Evolutionary conservation across 345 rosid species (phyloP), one percentile per base, ranked within the genome.

Genomic region (Syzygium aromaticum): DNA sequence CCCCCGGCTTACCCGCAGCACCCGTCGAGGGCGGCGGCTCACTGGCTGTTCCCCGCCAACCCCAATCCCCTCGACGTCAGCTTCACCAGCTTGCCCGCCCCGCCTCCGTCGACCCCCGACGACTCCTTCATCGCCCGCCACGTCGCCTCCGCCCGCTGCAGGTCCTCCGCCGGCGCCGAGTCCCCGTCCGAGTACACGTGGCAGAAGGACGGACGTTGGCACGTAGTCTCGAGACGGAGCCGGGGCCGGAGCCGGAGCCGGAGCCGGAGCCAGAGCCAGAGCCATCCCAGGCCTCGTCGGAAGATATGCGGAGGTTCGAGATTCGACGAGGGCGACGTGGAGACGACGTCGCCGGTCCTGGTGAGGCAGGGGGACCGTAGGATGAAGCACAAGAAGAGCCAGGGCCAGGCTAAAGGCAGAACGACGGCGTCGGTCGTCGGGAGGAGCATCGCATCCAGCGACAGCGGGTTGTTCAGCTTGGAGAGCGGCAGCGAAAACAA

Each of bases 91-190:
- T 84, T 90, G 30, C 90, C 90, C 5, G 86, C 86, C 40, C 91
- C 92, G 15, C 92, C 93, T 3, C 93, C 93, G 23, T 86, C 93
- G 8, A 92, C 94, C 6, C 94, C 95, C 3, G 88, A 87, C 53
- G 52, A 59, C 64, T 84, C 89, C 21, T 64, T 87, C 54, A 43
- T 77, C 46, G 46, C 61, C 23, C 23, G 22, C 52, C 38, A 61
- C 52, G 25, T 51, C 59, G 28, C 84, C 25, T 33, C 54, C 15
- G 23, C 38, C 85, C 67, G 80, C 80, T 17, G 80, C 80, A 19
- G 46, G 80, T 38, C 46, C 25, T 33, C 51, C 28, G 61, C 30
- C 19, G 54, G 53, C 54, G 54, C 49, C 5, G 86, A 84, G 51
- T 77, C 53, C 4, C 57, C 85, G 77, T 28, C 73, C 3, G 89